These are phyloP conservation scores for Prunus dulcis DNA, from an alignment of 306 rosid genomes.

Conservation along the genomic window DNA sequence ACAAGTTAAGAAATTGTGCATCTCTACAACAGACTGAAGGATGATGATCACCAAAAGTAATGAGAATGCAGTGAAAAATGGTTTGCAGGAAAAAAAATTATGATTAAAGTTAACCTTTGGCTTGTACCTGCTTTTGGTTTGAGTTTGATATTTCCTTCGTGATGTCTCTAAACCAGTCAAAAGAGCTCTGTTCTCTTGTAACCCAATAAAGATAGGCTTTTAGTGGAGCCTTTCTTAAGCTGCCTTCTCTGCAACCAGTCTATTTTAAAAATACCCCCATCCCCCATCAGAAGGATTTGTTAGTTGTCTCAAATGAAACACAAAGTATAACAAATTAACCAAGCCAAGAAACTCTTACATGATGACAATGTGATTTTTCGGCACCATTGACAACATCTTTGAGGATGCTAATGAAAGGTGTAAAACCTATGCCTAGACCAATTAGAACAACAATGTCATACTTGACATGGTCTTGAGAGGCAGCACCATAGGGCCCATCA, in stretches of 20 bases:
- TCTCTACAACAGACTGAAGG: conserved; percentile 57
- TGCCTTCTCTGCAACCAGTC: conserved; percentile 49
- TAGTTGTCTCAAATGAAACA: not conserved
- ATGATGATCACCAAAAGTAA: conserved; percentile 13
- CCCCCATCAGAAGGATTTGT: not conserved
- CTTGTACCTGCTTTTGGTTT: conserved; percentile 54
- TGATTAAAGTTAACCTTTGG: not conserved
- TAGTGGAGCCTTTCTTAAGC: conserved; percentile 48
- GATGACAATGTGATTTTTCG: conserved; percentile 25
- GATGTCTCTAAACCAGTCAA: conserved; percentile 86
- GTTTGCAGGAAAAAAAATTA: no score
- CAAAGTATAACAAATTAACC: not conserved
- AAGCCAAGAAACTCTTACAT: conserved; percentile 31
- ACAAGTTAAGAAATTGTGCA: conserved; percentile 78
- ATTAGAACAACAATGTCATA: conserved; percentile 68
- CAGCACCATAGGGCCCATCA: conserved; percentile 88
- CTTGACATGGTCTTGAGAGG: conserved; percentile 85
- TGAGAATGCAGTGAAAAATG: conserved; percentile 5
- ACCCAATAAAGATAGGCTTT: conserved; percentile 87
- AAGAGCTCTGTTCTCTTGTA: conserved; percentile 85
- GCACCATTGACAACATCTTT: conserved; percentile 55
- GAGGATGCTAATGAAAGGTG: conserved; percentile 89
- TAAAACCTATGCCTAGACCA: conserved; percentile 90
- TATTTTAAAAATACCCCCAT: conserved; percentile 11
- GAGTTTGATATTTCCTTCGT: conserved; percentile 59